A percentile compares a stretch with the other conserved stretches of the same genome.
These are phyloP conservation scores for Metrosideros polymorpha DNA, from an alignment of 441 rosid genomes.

Conservation along the genomic window DNA sequence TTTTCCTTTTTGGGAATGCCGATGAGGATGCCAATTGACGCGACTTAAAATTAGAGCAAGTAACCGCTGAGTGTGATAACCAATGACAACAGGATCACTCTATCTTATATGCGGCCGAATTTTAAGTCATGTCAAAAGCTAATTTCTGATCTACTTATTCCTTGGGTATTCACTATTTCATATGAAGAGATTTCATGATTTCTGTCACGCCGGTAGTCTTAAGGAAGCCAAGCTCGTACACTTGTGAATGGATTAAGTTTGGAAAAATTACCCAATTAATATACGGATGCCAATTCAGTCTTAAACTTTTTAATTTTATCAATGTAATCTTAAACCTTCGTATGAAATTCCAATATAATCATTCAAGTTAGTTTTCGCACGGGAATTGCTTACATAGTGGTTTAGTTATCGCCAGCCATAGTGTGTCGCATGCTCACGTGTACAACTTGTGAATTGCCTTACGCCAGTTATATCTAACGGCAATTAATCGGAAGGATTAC, in stretches of 20 bases:
- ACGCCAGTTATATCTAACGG: rapidly evolving
- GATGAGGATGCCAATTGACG: too few relatives aligned
- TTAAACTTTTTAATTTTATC: too few relatives aligned
- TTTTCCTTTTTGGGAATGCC: too few relatives aligned
- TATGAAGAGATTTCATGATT: not conserved
- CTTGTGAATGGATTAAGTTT: not conserved
- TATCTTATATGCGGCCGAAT: too few relatives aligned
- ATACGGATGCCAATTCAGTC: not conserved
- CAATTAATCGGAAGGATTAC: not conserved
- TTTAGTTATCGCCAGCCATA: rapidly evolving
- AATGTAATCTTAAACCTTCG: not conserved
- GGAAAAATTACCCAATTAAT: not conserved
- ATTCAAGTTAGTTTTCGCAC: not conserved
- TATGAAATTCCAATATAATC: not conserved
- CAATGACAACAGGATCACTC: too few relatives aligned
- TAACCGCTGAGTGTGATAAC: too few relatives aligned
- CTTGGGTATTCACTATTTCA: not conserved
- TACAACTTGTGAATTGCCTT: not conserved
- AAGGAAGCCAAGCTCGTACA: not conserved
- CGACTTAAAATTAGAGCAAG: not conserved
- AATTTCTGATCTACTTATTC: too few relatives aligned
- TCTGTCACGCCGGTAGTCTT: not conserved
- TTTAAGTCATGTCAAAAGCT: too few relatives aligned
- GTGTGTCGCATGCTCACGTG: not conserved
- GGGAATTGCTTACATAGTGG: not conserved